Evolutionary conservation across 164 flowering plant species (phyloP), one percentile per base, ranked within the genome.

Genomic region (Stephania cephalantha): DNA sequence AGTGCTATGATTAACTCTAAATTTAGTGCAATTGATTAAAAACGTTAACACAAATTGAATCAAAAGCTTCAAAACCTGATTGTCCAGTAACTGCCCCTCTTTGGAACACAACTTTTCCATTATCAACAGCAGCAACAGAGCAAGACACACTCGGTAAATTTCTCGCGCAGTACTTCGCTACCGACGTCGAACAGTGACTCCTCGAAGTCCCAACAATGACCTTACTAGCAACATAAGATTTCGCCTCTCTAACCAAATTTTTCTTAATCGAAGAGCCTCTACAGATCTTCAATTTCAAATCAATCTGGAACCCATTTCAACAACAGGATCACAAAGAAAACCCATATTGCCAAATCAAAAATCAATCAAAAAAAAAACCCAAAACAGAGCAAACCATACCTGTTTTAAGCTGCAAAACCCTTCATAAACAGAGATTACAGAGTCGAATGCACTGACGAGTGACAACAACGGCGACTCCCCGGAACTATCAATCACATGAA

Each of bases 401-500:
- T 96, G 98, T 77, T 93, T 96, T 81, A 93, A 85, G 80, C 89
- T 91, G 87, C 99, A 96, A 84, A 93, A 96, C 9, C 98, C 98
- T 88, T 96, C 94, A 74, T 96, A 96, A 22, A 91, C 97, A 30
- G 92, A 88, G 70, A 96, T 93, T 67, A 96, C 85, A 48, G 93
- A 88, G 75, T 96, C 97, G 74, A 96, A 96, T 0, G 91, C 85
- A 76, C 90, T 92, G 67, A 91, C 91, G 35, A 93, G 87, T 17
- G 96, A 87, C 30, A 96, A 80, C 22, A 92, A 85, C 58, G 90
- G 83, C 3, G 94, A 84, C 75, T 84, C 85, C 17, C 86, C 97
- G 71, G 31, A 65, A n/a, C 81, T 71, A 31, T 77, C 78, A 53
- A 95, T 90, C 69, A 93, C 92, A 83, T 95, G 97, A 53, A 95